Evolutionary conservation across 1,284 basidiomycete genomes (phyloP).

Genomic region (Lentinula novae-zelandiae): DNA sequence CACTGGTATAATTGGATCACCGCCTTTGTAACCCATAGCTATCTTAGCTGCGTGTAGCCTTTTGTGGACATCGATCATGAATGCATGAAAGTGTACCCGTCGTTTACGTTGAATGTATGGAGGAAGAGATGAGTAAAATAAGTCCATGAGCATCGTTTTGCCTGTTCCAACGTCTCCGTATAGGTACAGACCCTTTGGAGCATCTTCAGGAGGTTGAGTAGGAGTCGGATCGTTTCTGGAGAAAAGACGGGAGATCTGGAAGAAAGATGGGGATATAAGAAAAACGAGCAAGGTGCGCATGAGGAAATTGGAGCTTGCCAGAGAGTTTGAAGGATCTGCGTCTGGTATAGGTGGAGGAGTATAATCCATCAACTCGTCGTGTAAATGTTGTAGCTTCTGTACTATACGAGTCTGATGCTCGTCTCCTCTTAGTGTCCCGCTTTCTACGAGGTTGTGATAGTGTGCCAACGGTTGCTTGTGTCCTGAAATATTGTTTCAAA

Average conservation of each 20-base stretch:
- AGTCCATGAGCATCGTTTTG: constrained; percentile 99
- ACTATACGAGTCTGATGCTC: constrained; percentile 85
- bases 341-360: constrained; percentile 61
- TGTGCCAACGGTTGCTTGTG: constrained; percentile 53
- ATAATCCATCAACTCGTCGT: constrained; percentile 74
- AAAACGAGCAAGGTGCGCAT: not conserved
- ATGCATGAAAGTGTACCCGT: constrained; percentile 94
- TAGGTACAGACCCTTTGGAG: constrained; percentile 92
- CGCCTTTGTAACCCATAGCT: constrained; percentile 62
- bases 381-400: constrained; percentile 74
- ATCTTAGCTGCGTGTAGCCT: constrained; percentile 80
- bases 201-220: constrained; percentile 41
- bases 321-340: constrained; percentile 33
- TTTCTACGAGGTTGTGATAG: constrained; percentile 73
- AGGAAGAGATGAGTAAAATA: constrained; percentile 92
- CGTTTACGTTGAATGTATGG: constrained; percentile 71
- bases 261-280: constrained; percentile 14
- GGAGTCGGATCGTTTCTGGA: constrained; percentile 38
- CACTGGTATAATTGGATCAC: constrained; percentile 87
- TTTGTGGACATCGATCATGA: constrained; percentile 99
- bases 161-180: constrained; percentile 97
- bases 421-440: constrained; percentile 75
- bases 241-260: constrained; percentile 67
- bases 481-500: not conserved
- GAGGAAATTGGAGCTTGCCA: constrained; percentile 33